A percentile compares a stretch with the other conserved stretches of the same genome.
Evolutionary conservation across 129 eudicot species (phyloP).

Genomic region (Logfia minima): DNA sequence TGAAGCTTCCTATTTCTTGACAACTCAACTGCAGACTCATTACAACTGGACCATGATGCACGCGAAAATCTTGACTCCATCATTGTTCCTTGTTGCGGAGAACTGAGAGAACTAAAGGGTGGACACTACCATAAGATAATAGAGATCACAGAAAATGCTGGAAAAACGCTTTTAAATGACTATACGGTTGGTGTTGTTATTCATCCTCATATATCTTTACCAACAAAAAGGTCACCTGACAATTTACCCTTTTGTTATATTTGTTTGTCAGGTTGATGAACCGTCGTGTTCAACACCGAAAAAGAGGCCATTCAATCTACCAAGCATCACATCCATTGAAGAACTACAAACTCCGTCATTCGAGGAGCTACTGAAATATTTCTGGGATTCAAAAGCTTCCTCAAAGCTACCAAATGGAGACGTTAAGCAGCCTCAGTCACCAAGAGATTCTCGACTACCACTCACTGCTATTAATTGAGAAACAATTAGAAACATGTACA

Average conservation of each 20-base stretch:
- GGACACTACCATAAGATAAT: conserved; percentile 80
- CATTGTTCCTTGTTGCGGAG: conserved; percentile 88
- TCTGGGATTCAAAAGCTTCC: conserved; percentile 80
- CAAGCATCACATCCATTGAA: conserved; percentile 77
- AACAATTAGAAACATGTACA: conserved; percentile 27
- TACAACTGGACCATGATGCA: conserved; percentile 91
- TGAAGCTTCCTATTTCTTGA: not conserved
- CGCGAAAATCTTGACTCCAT: conserved; percentile 78
- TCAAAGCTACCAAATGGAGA: conserved; percentile 76
- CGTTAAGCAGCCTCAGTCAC: conserved; percentile 48
- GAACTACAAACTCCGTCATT: conserved; percentile 84
- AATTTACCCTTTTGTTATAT: not conserved
- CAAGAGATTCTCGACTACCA: conserved; percentile 73
- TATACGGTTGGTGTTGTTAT: conserved; percentile 60
- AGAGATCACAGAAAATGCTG: conserved; percentile 86
- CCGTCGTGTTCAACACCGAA: conserved; percentile 88
- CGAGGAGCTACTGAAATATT: conserved; percentile 72
- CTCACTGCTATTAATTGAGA: conserved; percentile 76
- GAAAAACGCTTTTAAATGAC: conserved; percentile 84
- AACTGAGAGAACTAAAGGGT: conserved; percentile 76
- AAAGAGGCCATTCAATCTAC: conserved; percentile 70
- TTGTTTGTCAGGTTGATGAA: conserved; percentile 67
- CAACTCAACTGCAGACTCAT: conserved; percentile 55
- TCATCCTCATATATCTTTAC: not conserved
- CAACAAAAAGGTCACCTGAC: not conserved